Percentiles rank a stretch among this genome's conserved stretches.
phyloP scores from a whole-genome alignment of 352 stramenopile species.

The Pythium vanterpoolii region DNA sequence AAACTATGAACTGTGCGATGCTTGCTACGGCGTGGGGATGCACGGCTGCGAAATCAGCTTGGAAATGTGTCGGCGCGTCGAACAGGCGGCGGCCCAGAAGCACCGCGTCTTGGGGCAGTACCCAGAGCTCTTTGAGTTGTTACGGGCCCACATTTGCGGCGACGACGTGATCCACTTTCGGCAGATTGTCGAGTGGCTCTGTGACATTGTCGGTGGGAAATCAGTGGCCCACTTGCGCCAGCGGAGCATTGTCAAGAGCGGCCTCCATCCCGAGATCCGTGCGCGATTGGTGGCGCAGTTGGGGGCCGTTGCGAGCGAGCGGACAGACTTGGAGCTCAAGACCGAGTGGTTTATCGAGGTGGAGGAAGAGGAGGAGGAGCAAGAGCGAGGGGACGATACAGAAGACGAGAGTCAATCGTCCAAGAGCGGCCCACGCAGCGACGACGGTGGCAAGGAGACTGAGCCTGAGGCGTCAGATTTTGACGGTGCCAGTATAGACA shows the following conservation, averaged over 20 bases:
- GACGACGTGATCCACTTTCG: slow-evolving; percentile 70
- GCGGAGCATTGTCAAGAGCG: slow-evolving; percentile 70
- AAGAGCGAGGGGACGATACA: slow-evolving; percentile 28
- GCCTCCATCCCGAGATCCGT: slow-evolving; percentile 69
- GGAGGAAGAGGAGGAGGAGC: slow-evolving; percentile 21
- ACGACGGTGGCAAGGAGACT: slow-evolving; percentile 13
- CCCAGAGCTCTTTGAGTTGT: slow-evolving; percentile 67
- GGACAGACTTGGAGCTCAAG: slow-evolving; percentile 55
- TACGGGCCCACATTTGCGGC: slow-evolving; percentile 62
- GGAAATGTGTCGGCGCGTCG: slow-evolving; percentile 64
- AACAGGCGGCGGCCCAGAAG: slow-evolving; percentile 49
- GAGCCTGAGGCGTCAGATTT: slow-evolving; percentile 8
- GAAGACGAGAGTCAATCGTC: slow-evolving; percentile 22
- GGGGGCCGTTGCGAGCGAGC: slow-evolving; percentile 55
- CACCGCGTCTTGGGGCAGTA: slow-evolving; percentile 49
- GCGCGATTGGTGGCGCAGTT: slow-evolving; percentile 59
- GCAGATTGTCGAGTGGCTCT: slow-evolving; percentile 66
- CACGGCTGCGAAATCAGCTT: slow-evolving; percentile 73
- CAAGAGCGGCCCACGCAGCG: slow-evolving; percentile 9
- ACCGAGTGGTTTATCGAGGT: slow-evolving; percentile 67
- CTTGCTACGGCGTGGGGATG: slow-evolving; percentile 60
- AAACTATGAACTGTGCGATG: slow-evolving; percentile 63
- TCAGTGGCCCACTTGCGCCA: slow-evolving; percentile 50
- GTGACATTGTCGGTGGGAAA: slow-evolving; percentile 55
- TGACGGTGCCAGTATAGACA: too few species aligned